Percentiles rank a stretch among this genome's conserved stretches.
phyloP scores from a whole-genome alignment of 768 basidiomycete genomes.

The Tylopilus sp. region DNA sequence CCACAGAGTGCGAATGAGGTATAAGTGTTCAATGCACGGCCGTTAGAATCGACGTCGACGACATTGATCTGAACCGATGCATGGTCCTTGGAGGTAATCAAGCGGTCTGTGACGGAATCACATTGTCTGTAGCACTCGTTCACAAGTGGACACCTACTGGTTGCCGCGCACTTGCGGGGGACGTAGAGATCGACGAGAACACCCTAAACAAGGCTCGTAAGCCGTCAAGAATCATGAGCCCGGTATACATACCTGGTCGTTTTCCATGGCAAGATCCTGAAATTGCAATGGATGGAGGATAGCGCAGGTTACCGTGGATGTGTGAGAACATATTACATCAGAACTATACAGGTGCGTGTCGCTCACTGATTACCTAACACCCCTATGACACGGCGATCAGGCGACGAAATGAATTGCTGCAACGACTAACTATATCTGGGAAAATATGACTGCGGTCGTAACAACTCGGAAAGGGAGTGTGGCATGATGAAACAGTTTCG shows the following conservation, averaged over 20 bases:
- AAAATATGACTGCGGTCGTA: not conserved
- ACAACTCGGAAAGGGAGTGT: not conserved
- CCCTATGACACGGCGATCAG: not conserved
- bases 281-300: not conserved
- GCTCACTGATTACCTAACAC: conserved; percentile 6
- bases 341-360: conserved; percentile 30
- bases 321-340: conserved; percentile 27
- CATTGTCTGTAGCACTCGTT: not conserved
- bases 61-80: conserved; percentile 97
- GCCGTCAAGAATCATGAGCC: not conserved
- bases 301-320: conserved; percentile 8
- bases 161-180: conserved; percentile 98
- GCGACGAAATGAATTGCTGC: conserved; percentile 1
- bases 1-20: conserved; percentile 96
- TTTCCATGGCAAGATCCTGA: conserved; percentile 64
- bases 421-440: not conserved
- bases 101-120: conserved; percentile 61
- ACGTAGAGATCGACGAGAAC: conserved; percentile 99
- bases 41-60: conserved; percentile 89
- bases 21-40: conserved; percentile 71
- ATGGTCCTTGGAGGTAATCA: conserved; percentile 99
- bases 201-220: conserved; percentile 51
- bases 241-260: conserved; percentile 68
- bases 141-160: conserved; percentile 59
- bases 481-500: conserved; percentile 8